A percentile compares a stretch with the other conserved stretches of the same genome.
phyloP scores from a whole-genome alignment of 1,139 yeast genomes.

The Magnusiomyces suaveolens region DNA sequence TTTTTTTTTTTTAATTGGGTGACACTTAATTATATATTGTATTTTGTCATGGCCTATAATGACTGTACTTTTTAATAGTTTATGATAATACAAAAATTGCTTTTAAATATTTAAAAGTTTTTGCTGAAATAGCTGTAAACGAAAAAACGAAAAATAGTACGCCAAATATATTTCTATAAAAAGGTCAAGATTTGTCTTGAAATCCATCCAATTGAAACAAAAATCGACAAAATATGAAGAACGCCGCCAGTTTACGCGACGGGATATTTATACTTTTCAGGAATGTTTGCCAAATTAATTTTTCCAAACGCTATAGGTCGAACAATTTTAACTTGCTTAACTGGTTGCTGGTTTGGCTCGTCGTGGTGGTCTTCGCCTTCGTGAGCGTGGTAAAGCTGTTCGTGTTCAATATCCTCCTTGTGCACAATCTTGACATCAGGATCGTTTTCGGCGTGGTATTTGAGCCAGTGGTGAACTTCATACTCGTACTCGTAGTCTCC shows the following conservation, averaged over 20 bases:
- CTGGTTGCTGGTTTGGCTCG: conserved; percentile 26
- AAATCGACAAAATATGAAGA: too few relatives aligned
- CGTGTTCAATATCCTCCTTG: conserved; percentile 86
- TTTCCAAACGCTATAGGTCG: conserved; percentile 1
- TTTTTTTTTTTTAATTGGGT: too few relatives aligned
- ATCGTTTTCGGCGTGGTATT: conserved; percentile 70
- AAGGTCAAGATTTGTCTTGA: too few relatives aligned
- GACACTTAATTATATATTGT: too few relatives aligned
- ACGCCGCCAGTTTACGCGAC: background rate
- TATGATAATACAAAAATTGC: too few relatives aligned
- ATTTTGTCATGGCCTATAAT: too few relatives aligned
- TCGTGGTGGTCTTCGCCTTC: conserved; percentile 51
- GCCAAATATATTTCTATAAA: too few relatives aligned
- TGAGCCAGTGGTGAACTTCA: conserved; percentile 89
- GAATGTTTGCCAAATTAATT: background rate
- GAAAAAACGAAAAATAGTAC: too few relatives aligned
- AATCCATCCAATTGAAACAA: too few relatives aligned
- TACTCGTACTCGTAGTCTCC: conserved; percentile 89
- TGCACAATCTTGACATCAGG: conserved; percentile 76
- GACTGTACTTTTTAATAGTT: too few relatives aligned
- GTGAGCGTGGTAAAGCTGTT: conserved; percentile 75
- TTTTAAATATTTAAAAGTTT: too few relatives aligned
- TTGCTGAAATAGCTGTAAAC: too few relatives aligned
- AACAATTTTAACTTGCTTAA: conserved; percentile 1
- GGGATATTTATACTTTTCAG: background rate